Evolutionary conservation across 2,329 filamentous ascomycete species (phyloP).

Genomic region (Pestalotiopsis sp.): DNA sequence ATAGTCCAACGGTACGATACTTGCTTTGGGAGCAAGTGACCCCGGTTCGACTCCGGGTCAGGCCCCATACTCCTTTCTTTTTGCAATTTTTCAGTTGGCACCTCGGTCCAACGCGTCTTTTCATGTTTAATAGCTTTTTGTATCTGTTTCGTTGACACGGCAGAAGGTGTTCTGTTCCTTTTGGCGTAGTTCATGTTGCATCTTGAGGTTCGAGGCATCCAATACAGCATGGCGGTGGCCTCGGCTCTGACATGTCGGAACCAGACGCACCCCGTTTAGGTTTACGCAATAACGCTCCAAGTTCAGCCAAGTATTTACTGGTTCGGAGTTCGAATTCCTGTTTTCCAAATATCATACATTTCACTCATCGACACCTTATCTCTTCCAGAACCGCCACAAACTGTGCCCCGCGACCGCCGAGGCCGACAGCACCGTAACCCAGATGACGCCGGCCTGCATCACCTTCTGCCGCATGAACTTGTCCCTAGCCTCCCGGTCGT

Average conservation of each 20-base stretch:
- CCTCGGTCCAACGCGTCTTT: not conserved
- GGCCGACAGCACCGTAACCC: conserved; percentile 1
- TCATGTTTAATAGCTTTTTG: not conserved
- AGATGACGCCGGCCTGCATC: not conserved
- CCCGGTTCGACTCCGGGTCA: conserved; percentile 6
- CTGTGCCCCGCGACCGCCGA: not conserved
- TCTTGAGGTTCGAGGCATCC: not conserved
- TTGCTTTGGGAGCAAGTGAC: conserved; percentile 11
- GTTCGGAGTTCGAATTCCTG: not conserved
- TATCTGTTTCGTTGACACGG: no score
- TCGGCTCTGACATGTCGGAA: no score
- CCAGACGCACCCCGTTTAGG: no score
- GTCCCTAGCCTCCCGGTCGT: conserved; percentile 14
- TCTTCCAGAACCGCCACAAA: not conserved
- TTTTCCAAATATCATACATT: not conserved
- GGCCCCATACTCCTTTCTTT: not conserved
- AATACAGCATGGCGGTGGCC: no score
- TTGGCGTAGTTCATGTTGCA: not conserved
- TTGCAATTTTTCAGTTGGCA: not conserved
- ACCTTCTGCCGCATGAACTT: conserved; percentile 21
- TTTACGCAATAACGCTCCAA: no score
- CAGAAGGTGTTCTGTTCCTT: no score
- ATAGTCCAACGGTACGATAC: not conserved
- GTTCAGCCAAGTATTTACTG: no score
- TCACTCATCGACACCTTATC: not conserved